Conservation (phyloP, 345 rosid species). For the Ceriops tagal region DNA sequence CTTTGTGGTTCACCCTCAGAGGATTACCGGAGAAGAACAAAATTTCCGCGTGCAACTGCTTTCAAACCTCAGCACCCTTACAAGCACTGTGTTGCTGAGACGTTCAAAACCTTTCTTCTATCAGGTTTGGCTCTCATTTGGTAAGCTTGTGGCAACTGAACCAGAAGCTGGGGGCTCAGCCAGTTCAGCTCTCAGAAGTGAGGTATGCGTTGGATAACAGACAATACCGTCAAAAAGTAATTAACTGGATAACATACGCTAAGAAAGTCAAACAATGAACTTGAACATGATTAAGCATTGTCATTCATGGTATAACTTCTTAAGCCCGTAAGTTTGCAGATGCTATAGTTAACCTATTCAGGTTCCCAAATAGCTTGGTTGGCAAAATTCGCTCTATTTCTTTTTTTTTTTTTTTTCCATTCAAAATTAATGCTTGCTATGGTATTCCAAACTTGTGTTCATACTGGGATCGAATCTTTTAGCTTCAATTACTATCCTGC, state of each 20-base stretch:
- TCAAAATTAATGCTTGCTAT: no score
- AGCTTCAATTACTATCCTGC: no score
- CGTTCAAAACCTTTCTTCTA: conserved; percentile 50
- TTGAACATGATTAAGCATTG: no score
- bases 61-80: conserved; percentile 70
- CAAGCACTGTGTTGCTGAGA: conserved; percentile 48
- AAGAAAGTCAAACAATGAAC: no score
- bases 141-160: conserved; percentile 59
- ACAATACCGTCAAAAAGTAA: not conserved
- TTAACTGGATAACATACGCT: no score
- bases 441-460: no score
- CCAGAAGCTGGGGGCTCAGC: conserved; percentile 61
- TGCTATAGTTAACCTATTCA: no score
- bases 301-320: no score
- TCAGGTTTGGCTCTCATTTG: conserved; percentile 54
- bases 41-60: conserved; percentile 63
- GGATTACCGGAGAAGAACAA: conserved; percentile 67
- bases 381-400: not conserved
- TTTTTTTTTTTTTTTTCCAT: no score
- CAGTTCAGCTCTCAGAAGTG: conserved; percentile 53
- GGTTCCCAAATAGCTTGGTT: no score
- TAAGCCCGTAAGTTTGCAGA: no score
- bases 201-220: conserved; percentile 34
- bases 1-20: conserved; percentile 86
- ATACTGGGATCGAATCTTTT: no score